Percentiles rank a stretch among this genome's conserved stretches.
phyloP scores from a whole-genome alignment of 164 flowering plant genomes.

The Vitis amurensis region DNA sequence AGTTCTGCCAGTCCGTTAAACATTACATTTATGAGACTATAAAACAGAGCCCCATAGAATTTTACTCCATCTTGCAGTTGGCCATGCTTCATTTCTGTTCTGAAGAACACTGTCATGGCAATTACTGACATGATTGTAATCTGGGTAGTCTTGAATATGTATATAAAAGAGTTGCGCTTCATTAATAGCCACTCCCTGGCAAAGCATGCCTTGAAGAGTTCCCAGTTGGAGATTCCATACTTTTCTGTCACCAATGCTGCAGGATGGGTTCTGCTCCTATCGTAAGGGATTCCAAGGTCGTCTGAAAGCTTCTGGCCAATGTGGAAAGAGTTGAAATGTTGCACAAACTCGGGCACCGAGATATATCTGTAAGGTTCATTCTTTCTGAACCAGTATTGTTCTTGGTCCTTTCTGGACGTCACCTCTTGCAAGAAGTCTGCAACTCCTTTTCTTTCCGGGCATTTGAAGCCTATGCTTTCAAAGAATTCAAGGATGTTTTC shows the following conservation, averaged over 20 bases:
- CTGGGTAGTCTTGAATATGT: constrained; percentile 42
- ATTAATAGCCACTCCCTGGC: constrained; percentile 49
- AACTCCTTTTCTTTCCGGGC: constrained; percentile 64
- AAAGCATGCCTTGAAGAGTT: constrained; percentile 46
- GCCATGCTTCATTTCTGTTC: constrained; percentile 39
- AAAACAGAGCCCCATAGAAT: constrained; percentile 51
- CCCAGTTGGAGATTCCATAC: constrained; percentile 37
- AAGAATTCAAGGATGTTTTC: constrained; percentile 54
- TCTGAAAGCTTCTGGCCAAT: constrained; percentile 28
- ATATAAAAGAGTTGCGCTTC: constrained; percentile 53
- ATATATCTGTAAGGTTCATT: constrained; percentile 30
- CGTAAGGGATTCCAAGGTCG: constrained; percentile 30
- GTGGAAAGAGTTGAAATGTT: constrained; percentile 29
- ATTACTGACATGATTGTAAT: constrained; percentile 37
- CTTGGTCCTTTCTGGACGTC: constrained; percentile 53
- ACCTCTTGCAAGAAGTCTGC: constrained; percentile 74
- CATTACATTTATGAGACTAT: constrained; percentile 51
- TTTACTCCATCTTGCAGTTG: constrained; percentile 34
- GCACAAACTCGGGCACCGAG: constrained; percentile 28
- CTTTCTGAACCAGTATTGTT: constrained; percentile 45
- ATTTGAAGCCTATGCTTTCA: constrained; percentile 52
- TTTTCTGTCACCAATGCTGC: constrained; percentile 36
- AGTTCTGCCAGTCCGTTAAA: constrained; percentile 63
- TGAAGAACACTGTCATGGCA: constrained; percentile 34
- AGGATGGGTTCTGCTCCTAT: constrained; percentile 30